phyloP scores from a whole-genome alignment of 148 eudicot species.

The Rhododendron ferrugineum region DNA sequence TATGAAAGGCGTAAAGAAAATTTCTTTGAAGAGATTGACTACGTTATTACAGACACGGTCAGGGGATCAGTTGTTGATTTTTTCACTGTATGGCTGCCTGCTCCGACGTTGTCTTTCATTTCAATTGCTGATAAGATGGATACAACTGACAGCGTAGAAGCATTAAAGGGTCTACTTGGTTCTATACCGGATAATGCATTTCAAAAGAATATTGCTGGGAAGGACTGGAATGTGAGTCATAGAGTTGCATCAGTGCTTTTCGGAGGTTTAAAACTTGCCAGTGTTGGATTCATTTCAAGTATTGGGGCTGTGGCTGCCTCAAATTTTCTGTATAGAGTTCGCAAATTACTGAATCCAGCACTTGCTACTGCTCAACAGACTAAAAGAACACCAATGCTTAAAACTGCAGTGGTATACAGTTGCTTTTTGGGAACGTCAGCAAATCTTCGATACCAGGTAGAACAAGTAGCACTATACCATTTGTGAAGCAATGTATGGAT shows the following conservation, averaged over 20 bases:
- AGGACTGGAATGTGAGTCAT: slow-evolving; percentile 72
- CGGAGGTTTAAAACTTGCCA: slow-evolving; percentile 86
- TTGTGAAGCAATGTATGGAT: not conserved
- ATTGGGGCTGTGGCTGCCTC: slow-evolving; percentile 92
- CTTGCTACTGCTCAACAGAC: slow-evolving; percentile 35
- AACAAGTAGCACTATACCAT: not conserved
- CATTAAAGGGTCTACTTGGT: slow-evolving; percentile 70
- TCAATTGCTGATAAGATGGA: slow-evolving; percentile 50
- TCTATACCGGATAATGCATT: slow-evolving; percentile 95
- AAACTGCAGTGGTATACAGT: slow-evolving; percentile 72
- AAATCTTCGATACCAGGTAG: slow-evolving; percentile 91
- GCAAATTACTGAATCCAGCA: slow-evolving; percentile 63
- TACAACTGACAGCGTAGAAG: slow-evolving; percentile 53
- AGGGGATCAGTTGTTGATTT: slow-evolving; percentile 91
- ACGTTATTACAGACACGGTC: slow-evolving; percentile 73
- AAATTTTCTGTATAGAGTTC: slow-evolving; percentile 47
- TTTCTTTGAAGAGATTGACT: slow-evolving; percentile 85
- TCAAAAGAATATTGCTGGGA: slow-evolving; percentile 79
- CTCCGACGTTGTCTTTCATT: slow-evolving; percentile 90
- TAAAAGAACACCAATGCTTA: slow-evolving; percentile 74
- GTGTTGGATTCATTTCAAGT: slow-evolving; percentile 91
- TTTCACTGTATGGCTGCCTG: slow-evolving; percentile 98
- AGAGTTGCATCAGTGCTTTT: slow-evolving; percentile 80
- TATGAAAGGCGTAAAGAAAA: slow-evolving; percentile 86
- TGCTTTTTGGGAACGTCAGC: slow-evolving; percentile 88